Base-by-base conservation (phyloP, 352 stramenopile genomes). In the Blastocystis sp. region DNA sequence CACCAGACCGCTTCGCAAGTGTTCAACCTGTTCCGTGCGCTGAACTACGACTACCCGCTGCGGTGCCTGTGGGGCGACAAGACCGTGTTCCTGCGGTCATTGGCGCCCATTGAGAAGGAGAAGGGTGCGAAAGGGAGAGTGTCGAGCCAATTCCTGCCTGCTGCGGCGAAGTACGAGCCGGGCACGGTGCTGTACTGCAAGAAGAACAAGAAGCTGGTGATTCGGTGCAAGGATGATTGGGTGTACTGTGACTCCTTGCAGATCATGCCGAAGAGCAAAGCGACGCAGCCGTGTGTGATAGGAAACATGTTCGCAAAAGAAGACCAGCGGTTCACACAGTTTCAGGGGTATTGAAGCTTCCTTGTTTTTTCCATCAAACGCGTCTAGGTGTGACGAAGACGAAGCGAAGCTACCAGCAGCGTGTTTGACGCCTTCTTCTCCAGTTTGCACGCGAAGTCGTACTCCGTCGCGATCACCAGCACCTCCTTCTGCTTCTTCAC, bases 151-250 rank as follows among this genome's bases (percentile, higher is more conserved):
- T 17, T 28, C 28, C n/a, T 82, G 3, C 53, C 59, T 2, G 10
- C 43, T 69, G 74, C 74, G 23, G 23, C 2, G 23, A 28, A 82
- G 2, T 82, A 70, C n/a, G 2, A 62, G 17, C 52, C 74, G 9
- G 74, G 74, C 52, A 82, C n/a, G 19, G 74, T 82, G 7, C 17
- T 82, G 59, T 82, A 82, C 45, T 82, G 74, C 74, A 82, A 82
- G 38, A 59, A 82, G 59, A 66, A 43, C 21, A 82, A 82, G 53
- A 82, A 62, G 34, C 38, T 82, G 59, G 14, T 82, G 17, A 67
- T 82, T 17, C 74, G 74, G 21, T 82, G 74, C 9, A 82, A 82
- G 45, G 74, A 82, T 28, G 53, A 61, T 2, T 82, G 74, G 74
- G 23, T 82, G 43, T 82, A 82, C 45, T 82, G 74, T 28, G 23